These are phyloP conservation scores for Quercus wislizeni DNA, from an alignment of 306 rosid species.

Conservation along the genomic window DNA sequence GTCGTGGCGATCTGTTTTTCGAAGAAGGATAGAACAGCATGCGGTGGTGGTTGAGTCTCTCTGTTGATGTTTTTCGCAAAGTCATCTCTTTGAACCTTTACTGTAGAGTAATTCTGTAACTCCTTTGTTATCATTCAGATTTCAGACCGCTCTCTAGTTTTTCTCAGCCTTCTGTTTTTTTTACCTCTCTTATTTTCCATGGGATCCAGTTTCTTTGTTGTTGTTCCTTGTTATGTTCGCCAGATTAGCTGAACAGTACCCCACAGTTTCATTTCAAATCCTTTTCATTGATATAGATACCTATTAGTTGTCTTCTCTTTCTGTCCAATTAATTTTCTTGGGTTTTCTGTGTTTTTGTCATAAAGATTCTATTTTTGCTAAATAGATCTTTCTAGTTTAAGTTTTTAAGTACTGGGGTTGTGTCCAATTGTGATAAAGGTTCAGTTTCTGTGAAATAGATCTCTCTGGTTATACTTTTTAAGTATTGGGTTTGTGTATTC, in stretches of 20 bases:
- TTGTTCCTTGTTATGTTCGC: conserved; percentile 91
- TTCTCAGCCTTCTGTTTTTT: neutral
- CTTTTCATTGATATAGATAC: neutral
- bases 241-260: conserved; percentile 77
- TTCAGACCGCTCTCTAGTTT: neutral
- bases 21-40: conserved; percentile 78
- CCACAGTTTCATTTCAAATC: neutral
- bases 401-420: conserved; percentile 1
- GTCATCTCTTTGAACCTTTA: conserved; percentile 80
- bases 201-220: conserved; percentile 87
- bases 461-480: neutral
- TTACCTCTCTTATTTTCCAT: conserved; percentile 30
- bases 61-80: conserved; percentile 78
- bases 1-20: conserved; percentile 24
- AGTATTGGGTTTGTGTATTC: conserved; percentile 8
- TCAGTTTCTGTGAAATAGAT: conserved; percentile 15
- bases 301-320: neutral
- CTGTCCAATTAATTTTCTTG: neutral
- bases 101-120: conserved; percentile 94
- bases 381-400: conserved; percentile 11
- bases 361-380: conserved; percentile 7
- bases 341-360: conserved; percentile 2
- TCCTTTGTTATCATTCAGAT: neutral
- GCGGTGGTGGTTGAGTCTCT: conserved; percentile 85
- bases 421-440: conserved; percentile 4